Conservation (phyloP, 257 asterid genomes). For the Capsicum pubescens region DNA sequence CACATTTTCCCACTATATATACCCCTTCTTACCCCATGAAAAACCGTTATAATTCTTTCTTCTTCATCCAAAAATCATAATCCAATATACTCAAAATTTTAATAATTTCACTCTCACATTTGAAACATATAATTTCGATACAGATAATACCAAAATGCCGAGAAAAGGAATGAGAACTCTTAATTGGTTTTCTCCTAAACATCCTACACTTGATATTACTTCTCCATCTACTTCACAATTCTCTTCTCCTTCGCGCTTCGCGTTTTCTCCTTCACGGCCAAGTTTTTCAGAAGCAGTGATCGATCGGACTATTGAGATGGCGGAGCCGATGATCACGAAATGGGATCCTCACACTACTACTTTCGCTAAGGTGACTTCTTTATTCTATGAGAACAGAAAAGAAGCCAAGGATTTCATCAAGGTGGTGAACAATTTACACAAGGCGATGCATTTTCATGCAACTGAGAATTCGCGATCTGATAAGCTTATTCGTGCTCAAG, state of each 20-base stretch:
- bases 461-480: conserved; percentile 58
- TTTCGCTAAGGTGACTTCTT: conserved; percentile 67
- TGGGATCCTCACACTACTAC: conserved; percentile 66
- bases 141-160: conserved; percentile 45
- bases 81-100: background rate
- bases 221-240: conserved; percentile 22
- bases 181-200: conserved; percentile 44
- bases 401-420: conserved; percentile 71
- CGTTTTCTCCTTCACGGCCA: conserved; percentile 42
- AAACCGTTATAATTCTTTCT: background rate
- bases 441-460: conserved; percentile 65
- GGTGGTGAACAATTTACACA: conserved; percentile 58
- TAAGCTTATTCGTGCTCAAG: conserved; percentile 63
- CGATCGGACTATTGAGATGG: conserved; percentile 63
- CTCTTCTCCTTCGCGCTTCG: conserved; percentile 24
- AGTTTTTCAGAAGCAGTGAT: conserved; percentile 71
- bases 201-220: conserved; percentile 24
- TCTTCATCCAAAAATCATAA: background rate
- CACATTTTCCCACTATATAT: background rate
- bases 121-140: too few species aligned
- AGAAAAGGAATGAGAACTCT: conserved; percentile 67
- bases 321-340: conserved; percentile 62
- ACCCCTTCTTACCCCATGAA: background rate
- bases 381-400: conserved; percentile 62
- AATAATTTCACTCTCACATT: background rate